Evolutionary conservation across 306 rosid species (phyloP), one percentile per base, ranked within the genome.

Genomic region (Fragaria nilgerrensis): DNA sequence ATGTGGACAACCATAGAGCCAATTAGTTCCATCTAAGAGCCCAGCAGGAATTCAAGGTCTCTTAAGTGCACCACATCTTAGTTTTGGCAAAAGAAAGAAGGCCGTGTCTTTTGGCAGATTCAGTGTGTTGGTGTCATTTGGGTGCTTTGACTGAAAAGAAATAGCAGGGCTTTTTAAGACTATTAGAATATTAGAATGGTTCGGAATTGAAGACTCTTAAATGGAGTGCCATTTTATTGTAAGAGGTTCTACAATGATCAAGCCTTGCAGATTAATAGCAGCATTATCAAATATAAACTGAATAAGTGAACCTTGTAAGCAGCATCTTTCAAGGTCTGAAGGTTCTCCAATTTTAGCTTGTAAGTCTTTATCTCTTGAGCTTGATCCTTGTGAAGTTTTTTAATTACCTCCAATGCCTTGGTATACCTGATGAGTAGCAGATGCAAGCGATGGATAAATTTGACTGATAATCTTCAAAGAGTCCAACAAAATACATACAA

Each of bases 371-470:
- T 93, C 86, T 93, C 98, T 66, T 93, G 98, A 84, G 86, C 87
- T 75, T 93, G 97, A 58, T 93, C 97, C 88, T 84, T 91, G 84
- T 93, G 97, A 84, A 93, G 98, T 79, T 93, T 93, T 78, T 93
- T 93, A 69, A 93, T 91, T 79, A 93, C 98, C 85, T 91, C 98
- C 87, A 93, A 80, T 47, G 98, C 98, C 86, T 93, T 93, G 52
- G 98, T 93, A 84, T 93, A 93, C 84, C 98, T 93, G 89, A 76
- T 82, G 50, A 52, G 22, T 61, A 70, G 36, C 52, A 56, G 77
- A 37, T 56, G 56, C 22, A 53, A 44, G 49, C 22, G 63, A 23
- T 58, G 61, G 56, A 56, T 13, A 70, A 62, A 27, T 64, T 37
- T 39, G 66, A 68, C 34, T 32, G n/a, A 45, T 20, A 41, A 32